A percentile compares a stretch with the other conserved stretches of the same genome.
These are phyloP conservation scores for Monilinia aucupariae DNA, from an alignment of 2,329 filamentous ascomycete species.

Conservation along the genomic window DNA sequence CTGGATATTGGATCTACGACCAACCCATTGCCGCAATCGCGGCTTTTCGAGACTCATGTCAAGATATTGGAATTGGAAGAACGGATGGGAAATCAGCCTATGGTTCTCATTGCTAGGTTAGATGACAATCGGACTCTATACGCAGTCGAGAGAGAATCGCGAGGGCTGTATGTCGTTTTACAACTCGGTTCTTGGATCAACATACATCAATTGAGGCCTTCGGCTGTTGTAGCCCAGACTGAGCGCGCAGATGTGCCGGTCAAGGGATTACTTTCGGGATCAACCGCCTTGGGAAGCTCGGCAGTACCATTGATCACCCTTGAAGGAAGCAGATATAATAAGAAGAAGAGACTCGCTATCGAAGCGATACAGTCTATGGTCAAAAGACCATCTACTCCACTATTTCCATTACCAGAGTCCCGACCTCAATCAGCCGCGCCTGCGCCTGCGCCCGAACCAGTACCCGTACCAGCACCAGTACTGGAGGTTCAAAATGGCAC, in stretches of 20 bases:
- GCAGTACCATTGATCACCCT: conserved; percentile 17
- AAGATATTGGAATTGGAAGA: conserved; percentile 59
- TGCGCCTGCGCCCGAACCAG: conserved; percentile 5
- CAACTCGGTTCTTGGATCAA: conserved; percentile 63
- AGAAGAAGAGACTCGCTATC: conserved; percentile 54
- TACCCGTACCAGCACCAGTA: conserved; percentile 2
- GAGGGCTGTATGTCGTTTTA: conserved; percentile 61
- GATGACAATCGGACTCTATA: conserved; percentile 51
- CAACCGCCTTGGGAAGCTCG: neutral
- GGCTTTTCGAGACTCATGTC: conserved; percentile 56
- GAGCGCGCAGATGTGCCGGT: conserved; percentile 32
- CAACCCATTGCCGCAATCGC: conserved; percentile 47
- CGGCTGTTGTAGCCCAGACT: conserved; percentile 45
- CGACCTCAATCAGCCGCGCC: conserved; percentile 15
- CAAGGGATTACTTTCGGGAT: conserved; percentile 1
- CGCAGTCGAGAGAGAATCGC: conserved; percentile 60
- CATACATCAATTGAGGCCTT: conserved; percentile 46
- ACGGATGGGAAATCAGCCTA: conserved; percentile 49
- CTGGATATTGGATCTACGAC: conserved; percentile 52
- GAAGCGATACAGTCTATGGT: conserved; percentile 59
- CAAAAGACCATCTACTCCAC: conserved; percentile 39
- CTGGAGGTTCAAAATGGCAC: conserved; percentile 15
- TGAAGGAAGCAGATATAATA: conserved; percentile 34
- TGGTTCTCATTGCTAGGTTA: conserved; percentile 56
- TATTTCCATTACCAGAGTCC: conserved; percentile 21